These are phyloP conservation scores for Xeromyces bisporus DNA, from an alignment of 495 filamentous ascomycete genomes.

Conservation along the genomic window DNA sequence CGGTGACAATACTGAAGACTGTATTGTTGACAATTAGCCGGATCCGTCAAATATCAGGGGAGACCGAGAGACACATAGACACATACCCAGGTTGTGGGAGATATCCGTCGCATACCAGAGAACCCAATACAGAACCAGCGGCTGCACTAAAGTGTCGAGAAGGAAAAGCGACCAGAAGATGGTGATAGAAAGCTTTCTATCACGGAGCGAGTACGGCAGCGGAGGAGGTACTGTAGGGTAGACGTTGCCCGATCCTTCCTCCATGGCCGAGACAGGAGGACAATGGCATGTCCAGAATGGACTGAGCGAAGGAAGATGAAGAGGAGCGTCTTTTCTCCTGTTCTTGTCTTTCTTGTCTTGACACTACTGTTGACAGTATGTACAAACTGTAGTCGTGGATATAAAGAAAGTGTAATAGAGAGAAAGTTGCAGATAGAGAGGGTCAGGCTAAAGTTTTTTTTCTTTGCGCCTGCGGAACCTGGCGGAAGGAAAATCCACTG, in stretches of 20 bases:
- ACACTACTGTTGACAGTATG: neutral
- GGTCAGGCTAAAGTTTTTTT: no score
- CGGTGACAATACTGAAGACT: slow-evolving; percentile 45
- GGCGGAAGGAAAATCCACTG: no score
- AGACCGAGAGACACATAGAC: no score
- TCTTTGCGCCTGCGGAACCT: no score
- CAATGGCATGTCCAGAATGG: neutral
- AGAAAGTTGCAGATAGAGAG: no score
- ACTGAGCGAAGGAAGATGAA: slow-evolving; percentile 1
- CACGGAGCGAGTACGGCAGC: slow-evolving; percentile 37
- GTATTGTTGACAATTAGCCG: no score
- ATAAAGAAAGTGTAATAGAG: no score
- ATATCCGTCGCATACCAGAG: slow-evolving; percentile 38
- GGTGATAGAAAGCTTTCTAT: slow-evolving; percentile 36
- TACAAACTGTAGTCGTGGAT: neutral
- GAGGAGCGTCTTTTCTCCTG: neutral
- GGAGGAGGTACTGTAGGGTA: slow-evolving; percentile 26
- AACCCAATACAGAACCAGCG: slow-evolving; percentile 38
- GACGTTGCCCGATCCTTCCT: slow-evolving; percentile 9
- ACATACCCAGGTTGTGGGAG: slow-evolving; percentile 37
- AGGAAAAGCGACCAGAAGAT: slow-evolving; percentile 43
- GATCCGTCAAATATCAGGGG: no score
- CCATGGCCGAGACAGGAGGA: slow-evolving; percentile 17
- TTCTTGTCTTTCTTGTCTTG: neutral
- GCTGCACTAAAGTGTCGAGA: slow-evolving; percentile 35